A percentile compares a stretch with the other conserved stretches of the same genome.
These are phyloP conservation scores for Solanum commersonii DNA, from an alignment of 257 asterid species.

Conservation along the genomic window DNA sequence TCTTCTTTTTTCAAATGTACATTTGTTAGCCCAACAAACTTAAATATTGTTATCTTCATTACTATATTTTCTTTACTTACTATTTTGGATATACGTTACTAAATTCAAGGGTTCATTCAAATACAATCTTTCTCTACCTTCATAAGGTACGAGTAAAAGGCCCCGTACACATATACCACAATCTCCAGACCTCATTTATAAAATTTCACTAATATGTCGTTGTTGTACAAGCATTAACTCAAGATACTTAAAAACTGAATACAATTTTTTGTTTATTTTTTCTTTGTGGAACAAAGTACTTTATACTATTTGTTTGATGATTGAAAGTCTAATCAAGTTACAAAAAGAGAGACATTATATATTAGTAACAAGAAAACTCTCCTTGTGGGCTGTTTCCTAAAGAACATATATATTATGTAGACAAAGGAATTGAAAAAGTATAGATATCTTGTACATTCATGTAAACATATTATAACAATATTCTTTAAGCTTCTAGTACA, in stretches of 20 bases:
- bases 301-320: not conserved
- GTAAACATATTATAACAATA: not conserved
- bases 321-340: not conserved
- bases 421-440: not conserved
- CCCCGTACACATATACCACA: too few species aligned
- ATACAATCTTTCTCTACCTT: too few species aligned
- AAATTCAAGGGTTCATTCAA: too few species aligned
- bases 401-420: not conserved
- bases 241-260: not conserved
- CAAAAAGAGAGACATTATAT: not conserved
- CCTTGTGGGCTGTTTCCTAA: not conserved
- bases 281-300: not conserved
- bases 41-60: not conserved
- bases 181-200: not conserved
- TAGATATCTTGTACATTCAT: not conserved
- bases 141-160: not conserved
- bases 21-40: not conserved
- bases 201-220: too few species aligned
- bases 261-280: not conserved
- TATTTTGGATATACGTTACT: not conserved
- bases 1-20: not conserved
- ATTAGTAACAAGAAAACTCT: not conserved
- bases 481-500: not conserved
- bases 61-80: not conserved
- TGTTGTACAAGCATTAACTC: not conserved